Evolutionary conservation across 352 stramenopile species (phyloP).

Genomic region (Globisporangium splendens): DNA sequence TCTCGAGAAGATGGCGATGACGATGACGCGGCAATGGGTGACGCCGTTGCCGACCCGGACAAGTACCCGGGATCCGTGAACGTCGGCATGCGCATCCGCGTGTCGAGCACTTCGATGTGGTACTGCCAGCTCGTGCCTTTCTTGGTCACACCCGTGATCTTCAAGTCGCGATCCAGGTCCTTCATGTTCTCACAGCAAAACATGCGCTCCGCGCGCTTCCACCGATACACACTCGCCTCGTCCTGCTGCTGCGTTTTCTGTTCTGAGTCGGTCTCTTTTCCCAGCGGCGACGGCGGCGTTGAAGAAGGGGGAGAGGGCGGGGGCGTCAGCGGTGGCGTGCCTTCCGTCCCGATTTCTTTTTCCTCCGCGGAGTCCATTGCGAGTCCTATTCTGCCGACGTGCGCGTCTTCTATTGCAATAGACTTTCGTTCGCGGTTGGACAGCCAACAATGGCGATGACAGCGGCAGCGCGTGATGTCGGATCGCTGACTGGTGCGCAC

Average conservation of each 20-base stretch:
- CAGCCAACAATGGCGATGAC: too few relatives aligned
- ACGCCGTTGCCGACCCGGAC: conserved; percentile 10
- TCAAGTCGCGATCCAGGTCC: conserved; percentile 48
- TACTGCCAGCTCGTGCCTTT: conserved; percentile 69
- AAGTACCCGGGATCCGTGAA: conserved; percentile 16
- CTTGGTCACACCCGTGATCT: conserved; percentile 71
- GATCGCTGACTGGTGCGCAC: too few relatives aligned
- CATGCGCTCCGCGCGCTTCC: conserved; percentile 18
- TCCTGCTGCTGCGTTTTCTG: neutral
- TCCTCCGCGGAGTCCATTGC: neutral
- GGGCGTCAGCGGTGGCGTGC: neutral
- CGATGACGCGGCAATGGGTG: conserved; percentile 6
- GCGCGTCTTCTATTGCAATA: too few relatives aligned
- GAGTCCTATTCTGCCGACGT: too few relatives aligned
- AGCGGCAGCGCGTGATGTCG: too few relatives aligned
- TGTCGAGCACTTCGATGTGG: conserved; percentile 77
- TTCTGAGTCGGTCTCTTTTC: neutral
- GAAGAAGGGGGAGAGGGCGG: neutral
- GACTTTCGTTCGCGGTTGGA: too few relatives aligned
- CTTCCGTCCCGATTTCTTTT: neutral
- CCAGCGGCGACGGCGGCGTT: neutral
- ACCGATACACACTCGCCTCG: conserved; percentile 8
- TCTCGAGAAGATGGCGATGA: neutral
- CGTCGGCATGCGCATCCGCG: conserved; percentile 30
- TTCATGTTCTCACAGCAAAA: conserved; percentile 22